These are phyloP conservation scores for Diaporthe ampelina DNA, from an alignment of 2,329 filamentous ascomycete species.

Conservation along the genomic window DNA sequence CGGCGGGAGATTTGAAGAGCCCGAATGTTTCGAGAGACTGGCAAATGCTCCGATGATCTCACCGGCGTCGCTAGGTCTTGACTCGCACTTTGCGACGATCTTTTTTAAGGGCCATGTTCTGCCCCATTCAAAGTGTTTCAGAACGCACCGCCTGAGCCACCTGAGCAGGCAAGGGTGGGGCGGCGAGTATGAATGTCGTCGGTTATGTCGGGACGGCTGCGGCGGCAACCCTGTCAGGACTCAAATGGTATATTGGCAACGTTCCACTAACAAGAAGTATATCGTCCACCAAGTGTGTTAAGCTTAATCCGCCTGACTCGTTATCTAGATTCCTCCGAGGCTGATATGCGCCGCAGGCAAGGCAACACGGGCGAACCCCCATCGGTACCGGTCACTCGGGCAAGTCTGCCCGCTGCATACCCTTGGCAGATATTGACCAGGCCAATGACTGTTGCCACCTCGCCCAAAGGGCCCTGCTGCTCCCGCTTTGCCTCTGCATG, in stretches of 20 bases:
- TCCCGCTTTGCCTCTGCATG: background rate
- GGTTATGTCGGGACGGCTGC: background rate
- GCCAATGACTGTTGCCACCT: background rate
- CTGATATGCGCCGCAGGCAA: too few relatives aligned
- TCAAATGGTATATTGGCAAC: too few relatives aligned
- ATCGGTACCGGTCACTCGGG: conserved; percentile 6
- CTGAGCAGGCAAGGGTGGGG: conserved; percentile 8
- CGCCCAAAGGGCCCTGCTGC: background rate
- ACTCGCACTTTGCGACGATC: conserved; percentile 22
- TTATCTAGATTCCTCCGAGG: background rate
- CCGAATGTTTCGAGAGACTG: conserved; percentile 11
- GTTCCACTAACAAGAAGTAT: background rate
- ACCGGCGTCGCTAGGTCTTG: background rate
- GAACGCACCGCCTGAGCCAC: conserved; percentile 15
- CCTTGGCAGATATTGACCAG: background rate
- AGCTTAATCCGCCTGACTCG: conserved; percentile 28
- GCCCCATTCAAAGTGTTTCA: conserved; percentile 16
- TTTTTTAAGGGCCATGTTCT: conserved; percentile 8
- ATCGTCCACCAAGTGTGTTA: conserved; percentile 8
- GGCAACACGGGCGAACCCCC: conserved; percentile 3
- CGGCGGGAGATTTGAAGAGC: conserved; percentile 15
- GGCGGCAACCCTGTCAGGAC: background rate
- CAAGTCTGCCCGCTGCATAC: background rate
- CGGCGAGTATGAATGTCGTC: conserved; percentile 1
- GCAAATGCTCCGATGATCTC: conserved; percentile 6